Evolutionary conservation across 208 protist genomes (phyloP).

Genomic region (Sergeia podlipaevii): DNA sequence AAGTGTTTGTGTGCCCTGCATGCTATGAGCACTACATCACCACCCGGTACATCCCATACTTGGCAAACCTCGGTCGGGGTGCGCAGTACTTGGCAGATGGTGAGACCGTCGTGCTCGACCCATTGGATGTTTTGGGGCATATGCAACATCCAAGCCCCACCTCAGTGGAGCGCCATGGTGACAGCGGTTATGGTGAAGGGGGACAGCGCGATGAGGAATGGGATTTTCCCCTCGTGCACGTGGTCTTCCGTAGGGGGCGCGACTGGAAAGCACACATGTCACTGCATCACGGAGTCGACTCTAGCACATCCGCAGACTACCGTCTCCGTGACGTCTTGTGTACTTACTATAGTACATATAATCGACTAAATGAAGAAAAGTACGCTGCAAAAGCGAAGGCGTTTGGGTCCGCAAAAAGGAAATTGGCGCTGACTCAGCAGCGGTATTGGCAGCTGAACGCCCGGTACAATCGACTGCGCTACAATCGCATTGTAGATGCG

Average conservation of each 20-base stretch:
- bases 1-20: conserved; percentile 78
- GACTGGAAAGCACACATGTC: conserved; percentile 64
- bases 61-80: conserved; percentile 4
- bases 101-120: conserved; percentile 50
- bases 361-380: conserved; percentile 46
- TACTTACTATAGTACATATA: conserved; percentile 76
- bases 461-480: conserved; percentile 79
- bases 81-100: conserved; percentile 31
- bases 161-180: not conserved
- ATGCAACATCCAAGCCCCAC: conserved; percentile 25
- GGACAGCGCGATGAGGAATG: conserved; percentile 8
- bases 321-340: conserved; percentile 66
- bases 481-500: conserved; percentile 78
- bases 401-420: conserved; percentile 14
- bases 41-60: conserved; percentile 46
- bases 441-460: conserved; percentile 81
- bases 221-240: conserved; percentile 41
- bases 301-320: conserved; percentile 48
- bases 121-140: conserved; percentile 62
- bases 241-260: conserved; percentile 62
- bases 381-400: conserved; percentile 13
- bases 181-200: not conserved
- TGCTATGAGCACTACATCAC: conserved; percentile 80
- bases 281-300: conserved; percentile 33
- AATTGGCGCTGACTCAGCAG: conserved; percentile 38